Percentiles rank a stretch among this genome's conserved stretches.
Evolutionary conservation across 768 basidiomycete genomes (phyloP).

Genomic region (Boletellus ananiceps): DNA sequence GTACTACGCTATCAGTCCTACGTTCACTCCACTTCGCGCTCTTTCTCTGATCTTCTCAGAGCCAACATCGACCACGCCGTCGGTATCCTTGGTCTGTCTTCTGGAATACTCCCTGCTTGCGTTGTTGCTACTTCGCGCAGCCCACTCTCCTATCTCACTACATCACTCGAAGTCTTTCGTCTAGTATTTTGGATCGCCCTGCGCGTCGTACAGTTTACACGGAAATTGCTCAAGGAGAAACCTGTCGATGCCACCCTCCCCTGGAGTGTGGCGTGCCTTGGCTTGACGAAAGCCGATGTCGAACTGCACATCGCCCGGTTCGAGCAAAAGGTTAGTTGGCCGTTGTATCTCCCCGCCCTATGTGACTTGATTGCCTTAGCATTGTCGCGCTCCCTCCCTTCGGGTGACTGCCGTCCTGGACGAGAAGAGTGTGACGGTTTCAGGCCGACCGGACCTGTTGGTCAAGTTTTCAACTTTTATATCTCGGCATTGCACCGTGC

Average conservation of each 20-base stretch:
- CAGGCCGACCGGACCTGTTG: slow-evolving; percentile 52
- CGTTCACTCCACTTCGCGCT: slow-evolving; percentile 23
- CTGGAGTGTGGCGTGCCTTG: slow-evolving; percentile 45
- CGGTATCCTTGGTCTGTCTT: slow-evolving; percentile 52
- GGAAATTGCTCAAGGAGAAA: slow-evolving; percentile 13
- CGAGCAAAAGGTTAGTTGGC: slow-evolving; percentile 16
- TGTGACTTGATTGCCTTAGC: slow-evolving; percentile 5
- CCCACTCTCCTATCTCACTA: slow-evolving; percentile 38
- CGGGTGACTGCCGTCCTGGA: slow-evolving; percentile 50
- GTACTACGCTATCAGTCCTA: slow-evolving; percentile 48
- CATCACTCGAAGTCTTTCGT: slow-evolving; percentile 45
- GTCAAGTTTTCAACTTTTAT: slow-evolving; percentile 38
- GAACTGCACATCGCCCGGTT: slow-evolving; percentile 26
- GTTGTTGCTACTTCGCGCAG: slow-evolving; percentile 43
- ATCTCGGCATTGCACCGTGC: slow-evolving; percentile 33
- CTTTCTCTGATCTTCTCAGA: slow-evolving; percentile 30
- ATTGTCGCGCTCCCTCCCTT: slow-evolving; percentile 27
- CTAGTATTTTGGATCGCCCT: slow-evolving; percentile 51
- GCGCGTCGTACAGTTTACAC: slow-evolving; percentile 36
- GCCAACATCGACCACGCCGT: slow-evolving; percentile 31
- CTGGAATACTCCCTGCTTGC: slow-evolving; percentile 51
- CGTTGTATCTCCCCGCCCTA: not conserved
- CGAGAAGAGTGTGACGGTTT: slow-evolving; percentile 47
- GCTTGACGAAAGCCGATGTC: slow-evolving; percentile 23
- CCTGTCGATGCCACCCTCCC: slow-evolving; percentile 28